Evolutionary conservation across 164 flowering plant species (phyloP), one percentile per base, ranked within the genome.

Genomic region (Liquidambar formosana): DNA sequence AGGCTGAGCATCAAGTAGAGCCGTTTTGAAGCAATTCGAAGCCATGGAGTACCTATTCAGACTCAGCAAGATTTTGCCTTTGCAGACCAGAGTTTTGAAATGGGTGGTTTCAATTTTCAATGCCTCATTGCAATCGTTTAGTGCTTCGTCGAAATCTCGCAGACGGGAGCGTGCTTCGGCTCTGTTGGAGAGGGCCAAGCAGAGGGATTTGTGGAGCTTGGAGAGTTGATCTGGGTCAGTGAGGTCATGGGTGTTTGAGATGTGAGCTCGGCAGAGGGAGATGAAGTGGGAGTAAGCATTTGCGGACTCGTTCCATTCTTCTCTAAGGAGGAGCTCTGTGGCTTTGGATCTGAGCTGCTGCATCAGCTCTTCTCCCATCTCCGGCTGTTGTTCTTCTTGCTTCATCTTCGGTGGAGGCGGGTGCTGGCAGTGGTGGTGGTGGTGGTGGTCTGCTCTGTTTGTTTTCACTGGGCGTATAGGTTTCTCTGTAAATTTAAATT

Each of bases 261-360:
- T 70, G 25, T 78, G 77, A 21, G 77, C 38, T 72, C 75, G 78
- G 69, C 88, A 89, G 75, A 89, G 85, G 47, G 79, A 67, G 74
- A 93, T 83, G 81, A 87, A 61, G 0, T 84, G 85, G 43, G 92
- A 72, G 75, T 89, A 95, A 45, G 76, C 63, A 64, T 84, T 64
- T 21, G 88, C 77, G 38, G 94, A 84, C 26, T 84, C 81, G 12
- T 63, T 65, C 88, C 88, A 95, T 69, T 95, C 93, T 81, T 92
- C 97, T 77, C 90, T 72, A 28, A 95, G 78, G 47, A 93, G 86
- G 54, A 89, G 86, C 79, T 95, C 97, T 1, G 89, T 85, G 57
- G 97, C 96, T 82, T 84, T 95, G 68, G 87, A 84, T 78, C 99
- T 81, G 53, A 95, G 94, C 64, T 80, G 80, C 49, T 95, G 97